Base-by-base conservation (phyloP, 768 basidiomycete species). In the Lactarius sanguifluus region DNA sequence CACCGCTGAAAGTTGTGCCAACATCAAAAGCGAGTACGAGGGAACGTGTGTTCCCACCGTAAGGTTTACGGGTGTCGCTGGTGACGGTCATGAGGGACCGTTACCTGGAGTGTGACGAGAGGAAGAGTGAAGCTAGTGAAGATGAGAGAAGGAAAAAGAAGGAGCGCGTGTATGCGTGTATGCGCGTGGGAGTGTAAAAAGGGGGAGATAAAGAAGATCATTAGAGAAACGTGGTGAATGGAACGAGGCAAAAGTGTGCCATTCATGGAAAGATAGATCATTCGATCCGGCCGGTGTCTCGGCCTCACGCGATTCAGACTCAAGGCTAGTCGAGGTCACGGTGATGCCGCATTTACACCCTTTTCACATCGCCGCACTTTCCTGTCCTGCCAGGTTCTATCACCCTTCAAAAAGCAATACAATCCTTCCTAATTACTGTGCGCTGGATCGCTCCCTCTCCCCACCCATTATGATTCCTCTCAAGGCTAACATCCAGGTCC, bases 1-100 rank as follows among this genome's bases (percentile, higher is more conserved):
- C 91, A 18, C 91, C 91, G 71, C 88, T 89, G 72, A 92, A 92
- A 0, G 91, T 92, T 1, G 90, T 92, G 30, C 91, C 91, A 69
- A 92, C 84, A 72, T 92, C 91, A 75, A 92, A 84, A 6, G 91
- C 90, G 71, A 92, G 82, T 68, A 88, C 89, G 62, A 92, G 83
- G 65, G 87, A 83, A 70, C 89, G 82, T 20, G 78, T 77, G 15
- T 80, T 72, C 56, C 91, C 91, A 8, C 77, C 81, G 75, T 90
- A 91, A 28, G 90, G 91, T 76, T 89, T 91, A 64, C 91, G 83
- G 72, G 85, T 85, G 74, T 86, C 86, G 16, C 82, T 78, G n/a
- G 81, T 76, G 52, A 82, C 78, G 75, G 85, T 84, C 82, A 85
- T 83, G 10, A 52, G 47, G 73, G 67, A 66, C 61, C 57, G 62